Evolutionary conservation across 75 land plant genomes (phyloP), one percentile per base, ranked within the genome.

Genomic region (Selaginella tamariscina): DNA sequence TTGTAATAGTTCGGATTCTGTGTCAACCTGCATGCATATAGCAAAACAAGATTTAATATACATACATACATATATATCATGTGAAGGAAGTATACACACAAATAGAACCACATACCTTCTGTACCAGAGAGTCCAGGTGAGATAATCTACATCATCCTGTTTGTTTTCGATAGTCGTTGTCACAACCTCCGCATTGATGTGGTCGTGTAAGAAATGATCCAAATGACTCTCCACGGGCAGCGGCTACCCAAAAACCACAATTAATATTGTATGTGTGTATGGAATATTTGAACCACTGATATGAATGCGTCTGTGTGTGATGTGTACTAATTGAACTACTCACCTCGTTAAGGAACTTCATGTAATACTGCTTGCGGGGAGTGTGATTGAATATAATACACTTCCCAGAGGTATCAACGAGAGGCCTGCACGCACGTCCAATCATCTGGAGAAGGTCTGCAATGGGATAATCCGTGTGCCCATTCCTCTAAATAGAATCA

Each of bases 371-470:
- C 74, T 91, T 91, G 20, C 91, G 84, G 39, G 97, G 97, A 20
- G 97, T 83, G 82, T 91, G 97, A 65, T 91, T 87, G 1, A 88
- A 74, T 62, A 87, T 84, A 26, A 91, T 85, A 84, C 91, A 88
- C 64, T 85, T 88, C 29, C 97, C 91, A 75, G 85, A 75, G 54
- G 83, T 87, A 71, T 90, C 96, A 0, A 83, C 31, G 8, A 83
- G 79, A 64, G 91, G 97, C 5, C 97, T 81, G 66, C 97, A 87
- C 8, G 97, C 92, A 76, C 83, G 88, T 27, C 97, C 97, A 88
- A 88, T 91, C 97, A 91, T 91, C 65, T 91, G 97, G 33, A 91
- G 74, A 27, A 91, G 77, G 71, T 91, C 97, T 62, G 92, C 85
- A 24, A 91, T 84, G 32, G 92, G 88, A 55, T 91, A 91, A 68